Evolutionary conservation across 768 basidiomycete genomes (phyloP).

Genomic region (Mycena maculata): DNA sequence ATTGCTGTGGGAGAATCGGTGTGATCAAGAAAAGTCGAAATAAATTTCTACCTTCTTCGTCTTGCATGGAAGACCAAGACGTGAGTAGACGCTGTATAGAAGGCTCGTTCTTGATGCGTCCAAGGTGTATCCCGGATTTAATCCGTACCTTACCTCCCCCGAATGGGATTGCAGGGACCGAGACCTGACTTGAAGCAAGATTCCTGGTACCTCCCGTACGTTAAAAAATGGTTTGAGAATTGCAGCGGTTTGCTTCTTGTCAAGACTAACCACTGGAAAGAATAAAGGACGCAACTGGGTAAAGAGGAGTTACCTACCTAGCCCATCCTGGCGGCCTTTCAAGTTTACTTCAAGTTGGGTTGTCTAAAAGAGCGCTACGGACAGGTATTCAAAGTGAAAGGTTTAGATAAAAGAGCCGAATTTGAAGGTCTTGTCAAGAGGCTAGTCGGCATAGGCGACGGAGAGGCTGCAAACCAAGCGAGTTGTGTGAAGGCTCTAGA

Average conservation of each 20-base stretch:
- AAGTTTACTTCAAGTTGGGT: conserved; percentile 26
- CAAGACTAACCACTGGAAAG: background rate
- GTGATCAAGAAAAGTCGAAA: background rate
- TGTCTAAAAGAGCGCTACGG: conserved; percentile 39
- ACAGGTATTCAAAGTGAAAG: conserved; percentile 53
- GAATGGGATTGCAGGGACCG: conserved; percentile 75
- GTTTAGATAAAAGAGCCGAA: conserved; percentile 37
- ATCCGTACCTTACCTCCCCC: conserved; percentile 82
- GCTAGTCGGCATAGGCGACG: background rate
- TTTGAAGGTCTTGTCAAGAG: no score
- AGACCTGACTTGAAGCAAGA: conserved; percentile 78
- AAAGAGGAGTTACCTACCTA: conserved; percentile 14
- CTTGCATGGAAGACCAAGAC: conserved; percentile 77
- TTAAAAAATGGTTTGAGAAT: conserved; percentile 85
- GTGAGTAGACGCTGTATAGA: conserved; percentile 77
- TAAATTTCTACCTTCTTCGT: conserved; percentile 55
- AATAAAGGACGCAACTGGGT: background rate
- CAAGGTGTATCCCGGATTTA: background rate
- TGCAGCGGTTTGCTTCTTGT: conserved; percentile 62
- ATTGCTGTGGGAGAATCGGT: conserved; percentile 58
- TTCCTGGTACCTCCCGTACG: conserved; percentile 70
- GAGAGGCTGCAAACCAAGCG: conserved; percentile 16
- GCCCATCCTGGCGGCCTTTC: conserved; percentile 19
- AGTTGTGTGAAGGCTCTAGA: conserved; percentile 17
- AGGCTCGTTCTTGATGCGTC: conserved; percentile 74